Base-by-base conservation (phyloP, 305 asterid species). In the Coffea humblotiana region DNA sequence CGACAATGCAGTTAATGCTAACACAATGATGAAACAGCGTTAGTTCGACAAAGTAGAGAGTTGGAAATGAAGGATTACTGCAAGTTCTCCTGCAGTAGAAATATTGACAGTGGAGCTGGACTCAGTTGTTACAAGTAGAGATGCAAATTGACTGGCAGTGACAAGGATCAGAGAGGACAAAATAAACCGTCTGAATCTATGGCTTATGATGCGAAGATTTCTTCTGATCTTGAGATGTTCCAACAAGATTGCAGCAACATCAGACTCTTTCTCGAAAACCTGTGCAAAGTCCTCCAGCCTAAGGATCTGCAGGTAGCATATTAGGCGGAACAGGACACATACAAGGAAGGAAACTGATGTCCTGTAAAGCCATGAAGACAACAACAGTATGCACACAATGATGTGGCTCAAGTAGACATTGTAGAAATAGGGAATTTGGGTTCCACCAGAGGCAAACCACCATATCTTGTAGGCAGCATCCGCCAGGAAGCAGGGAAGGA, bases 211-310 rank as follows among this genome's bases (percentile, higher is more conserved):
- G 15, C 97, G 87, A 27, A 95, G 97, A 71, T 90, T 88, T 78
- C 97, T 84, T 81, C 97, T 86, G 87, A 95, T 95, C 77, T 91
- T 87, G 49, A 95, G 96, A 88, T 95, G 99, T 8, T 93, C 97
- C 11, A 88, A 71, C 88, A 93, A 61, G 85, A 95, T 87, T 0
- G 91, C 72, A 16, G 86, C 88, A 66, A 95, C 96, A 12, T 95
- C 97, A 15, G 97, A 85, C 75, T 94, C 89, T 56, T 45, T 83
- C 85, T 88, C 88, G 18, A 95, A 95, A 75, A 91, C 96, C 82
- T 86, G 84, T 64, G 96, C 96, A 78, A 90, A 95, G 37, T 91
- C 97, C 21, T 93, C 95, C 56, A 95, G 74, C 52, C 98, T 85
- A 13, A 95, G 94, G 77, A 92, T 80, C 79, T 93, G 99, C 11